Percentiles rank a stretch among this genome's conserved stretches.
These are phyloP conservation scores for Bremia lactucae DNA, from an alignment of 352 stramenopile species.

Conservation along the genomic window DNA sequence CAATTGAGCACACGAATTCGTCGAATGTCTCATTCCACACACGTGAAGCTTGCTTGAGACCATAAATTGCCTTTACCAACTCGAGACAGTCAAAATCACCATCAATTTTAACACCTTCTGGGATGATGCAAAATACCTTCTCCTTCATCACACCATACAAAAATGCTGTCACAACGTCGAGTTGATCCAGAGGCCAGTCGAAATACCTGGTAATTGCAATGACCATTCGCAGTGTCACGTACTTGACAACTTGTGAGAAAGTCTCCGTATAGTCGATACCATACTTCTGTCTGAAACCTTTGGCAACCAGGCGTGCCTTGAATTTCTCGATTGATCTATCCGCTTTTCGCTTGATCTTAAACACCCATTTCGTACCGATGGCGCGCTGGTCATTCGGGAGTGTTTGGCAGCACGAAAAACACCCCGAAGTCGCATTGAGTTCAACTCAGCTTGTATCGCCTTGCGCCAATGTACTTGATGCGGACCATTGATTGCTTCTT, in stretches of 20 bases:
- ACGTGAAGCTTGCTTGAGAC: background rate
- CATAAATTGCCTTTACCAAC: background rate
- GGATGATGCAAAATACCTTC: background rate
- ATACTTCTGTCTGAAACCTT: background rate
- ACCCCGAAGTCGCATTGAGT: too few species aligned
- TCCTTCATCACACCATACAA: background rate
- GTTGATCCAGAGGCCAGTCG: background rate
- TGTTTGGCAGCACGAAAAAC: too few species aligned
- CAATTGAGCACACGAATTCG: background rate
- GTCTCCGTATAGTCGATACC: background rate
- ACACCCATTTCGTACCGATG: background rate
- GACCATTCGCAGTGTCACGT: background rate
- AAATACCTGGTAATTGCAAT: background rate
- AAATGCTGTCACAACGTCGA: background rate
- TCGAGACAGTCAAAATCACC: background rate
- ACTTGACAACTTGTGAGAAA: background rate
- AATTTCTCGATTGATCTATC: background rate
- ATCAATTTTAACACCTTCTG: background rate
- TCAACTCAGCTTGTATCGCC: too few species aligned
- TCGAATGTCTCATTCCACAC: background rate
- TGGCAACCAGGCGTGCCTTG: background rate
- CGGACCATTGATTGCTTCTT: too few species aligned
- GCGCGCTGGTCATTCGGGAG: background rate
- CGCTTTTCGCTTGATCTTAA: background rate
- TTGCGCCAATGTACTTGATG: too few species aligned